Conservation (phyloP, 192 early-diverging fungal genomes). For the Backusella parvicylindrica region DNA sequence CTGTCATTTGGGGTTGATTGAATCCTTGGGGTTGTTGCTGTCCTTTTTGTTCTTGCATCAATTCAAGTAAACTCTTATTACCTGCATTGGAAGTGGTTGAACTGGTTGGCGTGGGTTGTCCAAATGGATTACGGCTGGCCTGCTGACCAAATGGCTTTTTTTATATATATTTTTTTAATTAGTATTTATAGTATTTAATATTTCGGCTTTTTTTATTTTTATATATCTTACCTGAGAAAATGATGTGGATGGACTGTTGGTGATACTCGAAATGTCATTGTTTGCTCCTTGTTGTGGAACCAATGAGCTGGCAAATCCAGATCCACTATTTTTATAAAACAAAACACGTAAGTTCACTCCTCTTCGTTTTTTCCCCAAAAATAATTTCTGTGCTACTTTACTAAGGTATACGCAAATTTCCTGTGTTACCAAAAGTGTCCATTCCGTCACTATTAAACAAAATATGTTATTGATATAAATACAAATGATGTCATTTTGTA, state of each 20-base stretch:
- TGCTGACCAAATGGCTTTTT: constrained; percentile 27
- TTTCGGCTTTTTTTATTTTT: background rate
- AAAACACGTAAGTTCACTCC: background rate
- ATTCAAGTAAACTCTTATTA: constrained; percentile 27
- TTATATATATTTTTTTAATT: background rate
- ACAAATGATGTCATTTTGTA: background rate
- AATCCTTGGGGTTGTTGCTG: constrained; percentile 10
- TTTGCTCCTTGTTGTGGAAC: background rate
- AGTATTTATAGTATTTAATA: background rate
- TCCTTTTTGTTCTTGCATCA: constrained; percentile 29
- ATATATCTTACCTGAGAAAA: constrained; percentile 15
- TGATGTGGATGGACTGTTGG: background rate
- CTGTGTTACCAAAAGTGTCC: constrained; percentile 53
- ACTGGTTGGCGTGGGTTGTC: constrained; percentile 9
- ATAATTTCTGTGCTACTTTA: constrained; percentile 23
- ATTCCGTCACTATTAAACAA: constrained; percentile 39
- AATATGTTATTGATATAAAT: background rate
- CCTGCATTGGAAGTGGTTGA: background rate
- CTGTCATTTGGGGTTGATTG: constrained; percentile 22
- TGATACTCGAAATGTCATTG: constrained; percentile 3
- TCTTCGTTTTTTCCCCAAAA: background rate
- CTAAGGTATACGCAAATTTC: constrained; percentile 46
- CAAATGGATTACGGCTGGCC: constrained; percentile 27
- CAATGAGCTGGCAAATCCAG: constrained; percentile 13
- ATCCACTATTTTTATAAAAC: constrained; percentile 4